Evolutionary conservation across 768 basidiomycete species (phyloP).

Genomic region (Kwoniella shandongensis): DNA sequence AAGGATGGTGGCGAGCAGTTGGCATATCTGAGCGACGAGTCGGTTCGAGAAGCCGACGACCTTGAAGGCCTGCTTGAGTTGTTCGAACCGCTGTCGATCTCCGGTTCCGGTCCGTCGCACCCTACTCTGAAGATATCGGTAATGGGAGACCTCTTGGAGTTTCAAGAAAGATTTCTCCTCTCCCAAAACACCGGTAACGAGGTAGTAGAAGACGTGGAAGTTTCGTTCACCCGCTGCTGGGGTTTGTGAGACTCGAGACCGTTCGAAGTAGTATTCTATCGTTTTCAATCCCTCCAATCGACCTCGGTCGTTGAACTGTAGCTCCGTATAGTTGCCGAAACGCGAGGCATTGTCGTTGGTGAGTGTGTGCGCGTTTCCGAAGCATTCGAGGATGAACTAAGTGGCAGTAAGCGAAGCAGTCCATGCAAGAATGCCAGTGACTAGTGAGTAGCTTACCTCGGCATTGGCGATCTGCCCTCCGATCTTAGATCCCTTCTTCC

Average conservation of each 20-base stretch:
- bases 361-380: conserved; percentile 75
- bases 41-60: conserved; percentile 87
- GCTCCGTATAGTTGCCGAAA: conserved; percentile 96
- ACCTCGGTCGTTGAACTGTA: conserved; percentile 92
- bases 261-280: conserved; percentile 92
- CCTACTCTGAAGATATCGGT: conserved; percentile 81
- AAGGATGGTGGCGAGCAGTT: conserved; percentile 89
- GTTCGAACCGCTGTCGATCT: conserved; percentile 84
- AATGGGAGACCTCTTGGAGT: conserved; percentile 74
- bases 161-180: conserved; percentile 89
- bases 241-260: conserved; percentile 80
- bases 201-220: conserved; percentile 97
- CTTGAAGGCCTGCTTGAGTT: conserved; percentile 92
- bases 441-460: conserved; percentile 57
- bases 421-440: neutral
- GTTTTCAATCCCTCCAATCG: conserved; percentile 87
- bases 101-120: conserved; percentile 61
- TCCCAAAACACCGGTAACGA: conserved; percentile 80
- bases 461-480: conserved; percentile 81
- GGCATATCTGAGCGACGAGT: conserved; percentile 91
- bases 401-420: conserved; percentile 2
- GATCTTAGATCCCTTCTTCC: conserved; percentile 93
- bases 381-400: conserved; percentile 85
- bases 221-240: conserved; percentile 79
- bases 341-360: conserved; percentile 94